Evolutionary conservation across 2,329 filamentous ascomycete species (phyloP), one percentile per base, ranked within the genome.

Genomic region (Teratosphaeria zuluensis): DNA sequence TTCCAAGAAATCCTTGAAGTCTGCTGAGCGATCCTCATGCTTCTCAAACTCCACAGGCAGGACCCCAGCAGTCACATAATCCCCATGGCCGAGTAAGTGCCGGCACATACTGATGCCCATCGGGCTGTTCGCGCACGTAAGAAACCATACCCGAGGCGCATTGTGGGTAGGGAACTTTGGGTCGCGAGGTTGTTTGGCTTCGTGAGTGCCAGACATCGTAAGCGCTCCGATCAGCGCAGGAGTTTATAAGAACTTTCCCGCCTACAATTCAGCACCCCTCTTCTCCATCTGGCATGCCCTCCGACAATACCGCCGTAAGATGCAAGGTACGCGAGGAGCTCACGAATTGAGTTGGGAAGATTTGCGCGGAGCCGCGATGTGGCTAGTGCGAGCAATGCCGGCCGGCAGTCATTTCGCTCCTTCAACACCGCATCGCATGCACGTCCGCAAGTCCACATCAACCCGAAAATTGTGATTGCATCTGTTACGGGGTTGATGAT

Each of bases 51-150:
- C 89, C 55, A 82, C 78, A 2, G 90, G 87, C 54, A 89, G 84
- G 35, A 96, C 80, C 57, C 92, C 94, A 4, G 90, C 88, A 54
- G 92, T 87, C 53, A 95, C 88, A 71, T 88, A 92, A 74, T 97
- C 94, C 54, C 94, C 92, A 74, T 96, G 91, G n/a, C 84, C 84
- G 54, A 97, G 85, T 51, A 95, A 81, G 66, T 90, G 84, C 57
- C 88, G 85, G 57, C 90, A 88, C 59, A 96, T 81, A 53, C 89
- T 87, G 61, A 96, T 88, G 57, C 87, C 87, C 63, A 96, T 82
- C 12, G 92, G 90, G 38, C 90, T 92, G 61, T 92, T 83, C 35
- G 90, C 89, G 60, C 89, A 87, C 11, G 92, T 96, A 64, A 99
- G 78, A 70, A 99, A 86, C 94, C 94, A 97, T 68, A 92, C 90